These are phyloP conservation scores for Hypoxylon sp. DNA, from an alignment of 2,329 filamentous ascomycete genomes.

Conservation along the genomic window DNA sequence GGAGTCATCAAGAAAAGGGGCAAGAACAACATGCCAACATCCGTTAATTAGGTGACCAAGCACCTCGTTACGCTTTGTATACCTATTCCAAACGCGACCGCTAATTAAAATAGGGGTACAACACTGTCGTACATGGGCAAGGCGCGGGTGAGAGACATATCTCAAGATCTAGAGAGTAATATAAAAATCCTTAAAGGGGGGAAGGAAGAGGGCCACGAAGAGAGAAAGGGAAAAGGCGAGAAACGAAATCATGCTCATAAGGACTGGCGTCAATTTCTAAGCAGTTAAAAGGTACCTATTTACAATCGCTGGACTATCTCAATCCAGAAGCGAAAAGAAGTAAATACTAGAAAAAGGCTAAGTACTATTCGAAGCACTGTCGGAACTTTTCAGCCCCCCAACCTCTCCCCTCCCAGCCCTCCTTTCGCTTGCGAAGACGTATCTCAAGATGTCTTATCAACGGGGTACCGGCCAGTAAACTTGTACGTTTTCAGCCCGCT, in stretches of 20 bases:
- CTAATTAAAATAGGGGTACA: background rate
- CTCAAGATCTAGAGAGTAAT: background rate
- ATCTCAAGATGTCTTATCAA: constrained; percentile 58
- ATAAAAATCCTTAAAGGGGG: background rate
- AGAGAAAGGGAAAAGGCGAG: background rate
- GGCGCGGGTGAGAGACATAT: too few relatives aligned
- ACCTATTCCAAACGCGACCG: background rate
- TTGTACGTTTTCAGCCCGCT: constrained; percentile 73
- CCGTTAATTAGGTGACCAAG: background rate
- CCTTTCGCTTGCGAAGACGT: background rate
- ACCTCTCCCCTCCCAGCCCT: background rate
- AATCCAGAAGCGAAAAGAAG: background rate
- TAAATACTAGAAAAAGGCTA: background rate
- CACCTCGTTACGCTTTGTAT: background rate
- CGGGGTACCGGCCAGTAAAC: constrained; percentile 73
- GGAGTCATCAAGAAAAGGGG: background rate
- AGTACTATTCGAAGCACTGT: background rate
- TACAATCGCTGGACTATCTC: background rate
- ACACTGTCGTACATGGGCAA: too few relatives aligned
- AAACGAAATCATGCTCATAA: background rate
- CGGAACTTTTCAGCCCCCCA: background rate
- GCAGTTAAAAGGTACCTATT: background rate
- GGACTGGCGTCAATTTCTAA: constrained; percentile 4
- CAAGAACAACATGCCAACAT: background rate
- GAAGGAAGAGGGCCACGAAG: background rate